Conservation (phyloP, 768 basidiomycete genomes). For the Dentipellis fragilis region DNA sequence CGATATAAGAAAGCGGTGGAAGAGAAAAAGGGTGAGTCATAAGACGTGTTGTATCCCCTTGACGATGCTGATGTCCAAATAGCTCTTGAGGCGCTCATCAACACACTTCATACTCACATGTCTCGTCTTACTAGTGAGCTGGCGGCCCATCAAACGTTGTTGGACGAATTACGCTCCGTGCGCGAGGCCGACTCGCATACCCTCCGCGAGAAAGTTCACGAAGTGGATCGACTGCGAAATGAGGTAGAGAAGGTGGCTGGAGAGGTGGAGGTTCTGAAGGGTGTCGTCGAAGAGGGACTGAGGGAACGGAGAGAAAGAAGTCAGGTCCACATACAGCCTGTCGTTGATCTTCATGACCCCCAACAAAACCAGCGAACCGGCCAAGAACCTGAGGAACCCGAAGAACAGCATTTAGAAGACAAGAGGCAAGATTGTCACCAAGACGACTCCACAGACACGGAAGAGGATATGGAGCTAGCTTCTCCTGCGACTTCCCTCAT, state of each 20-base stretch:
- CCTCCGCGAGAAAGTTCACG: constrained; percentile 49
- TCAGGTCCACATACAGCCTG: constrained; percentile 2
- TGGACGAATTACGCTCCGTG: constrained; percentile 53
- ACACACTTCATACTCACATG: constrained; percentile 64
- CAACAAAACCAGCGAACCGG: background rate
- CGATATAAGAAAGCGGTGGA: constrained; percentile 73
- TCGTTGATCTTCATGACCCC: background rate
- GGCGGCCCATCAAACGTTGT: constrained; percentile 61
- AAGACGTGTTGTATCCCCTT: background rate
- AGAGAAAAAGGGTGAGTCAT: constrained; percentile 72
- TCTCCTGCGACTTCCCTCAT: background rate
- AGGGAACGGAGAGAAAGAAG: constrained; percentile 58
- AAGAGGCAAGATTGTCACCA: constrained; percentile 13
- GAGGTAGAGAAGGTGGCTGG: constrained; percentile 77
- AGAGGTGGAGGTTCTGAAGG: constrained; percentile 81
- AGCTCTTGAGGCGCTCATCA: constrained; percentile 79
- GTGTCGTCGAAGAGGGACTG: constrained; percentile 80
- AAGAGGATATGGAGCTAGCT: constrained; percentile 4
- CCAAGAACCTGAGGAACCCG: constrained; percentile 10
- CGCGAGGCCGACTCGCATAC: constrained; percentile 53
- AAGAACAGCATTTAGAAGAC: constrained; percentile 8
- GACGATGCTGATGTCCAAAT: constrained; percentile 5
- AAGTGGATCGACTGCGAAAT: constrained; percentile 55
- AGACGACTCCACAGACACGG: constrained; percentile 16
- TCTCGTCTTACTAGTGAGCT: constrained; percentile 71